Evolutionary conservation across 2,329 filamentous ascomycete species (phyloP).

Genomic region (Fusarium clavum): DNA sequence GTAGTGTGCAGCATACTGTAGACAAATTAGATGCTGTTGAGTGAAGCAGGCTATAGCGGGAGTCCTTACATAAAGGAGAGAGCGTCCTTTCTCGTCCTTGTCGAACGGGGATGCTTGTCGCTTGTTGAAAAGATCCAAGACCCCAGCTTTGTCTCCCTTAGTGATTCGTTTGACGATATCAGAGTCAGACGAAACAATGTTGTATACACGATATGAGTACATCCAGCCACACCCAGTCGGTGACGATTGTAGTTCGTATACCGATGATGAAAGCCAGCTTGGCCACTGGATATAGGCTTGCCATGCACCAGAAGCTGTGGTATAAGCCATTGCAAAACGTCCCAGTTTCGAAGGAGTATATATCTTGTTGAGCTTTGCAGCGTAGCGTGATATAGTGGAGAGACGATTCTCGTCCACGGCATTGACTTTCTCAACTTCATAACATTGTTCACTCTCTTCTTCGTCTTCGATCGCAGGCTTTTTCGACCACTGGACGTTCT

Average conservation of each 20-base stretch:
- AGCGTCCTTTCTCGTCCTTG: conserved; percentile 1
- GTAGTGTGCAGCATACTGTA: conserved; percentile 23
- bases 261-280: conserved; percentile 39
- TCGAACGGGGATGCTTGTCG: conserved; percentile 45
- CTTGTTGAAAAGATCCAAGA: conserved; percentile 37
- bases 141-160: conserved; percentile 29
- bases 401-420: neutral
- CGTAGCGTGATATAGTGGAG: neutral
- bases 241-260: conserved; percentile 28
- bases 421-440: too few relatives aligned
- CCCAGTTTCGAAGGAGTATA: conserved; percentile 24
- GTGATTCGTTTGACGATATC: conserved; percentile 28
- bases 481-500: neutral
- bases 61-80: conserved; percentile 36
- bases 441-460: neutral
- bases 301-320: conserved; percentile 31
- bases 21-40: too few relatives aligned
- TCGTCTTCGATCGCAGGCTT: neutral
- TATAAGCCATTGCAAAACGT: conserved; percentile 19
- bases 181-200: conserved; percentile 23
- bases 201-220: conserved; percentile 36
- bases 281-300: conserved; percentile 40
- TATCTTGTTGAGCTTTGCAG: neutral
- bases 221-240: conserved; percentile 5
- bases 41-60: too few relatives aligned